Evolutionary conservation across 2,329 filamentous ascomycete genomes (phyloP).

Genomic region (Xylariaceae sp.): DNA sequence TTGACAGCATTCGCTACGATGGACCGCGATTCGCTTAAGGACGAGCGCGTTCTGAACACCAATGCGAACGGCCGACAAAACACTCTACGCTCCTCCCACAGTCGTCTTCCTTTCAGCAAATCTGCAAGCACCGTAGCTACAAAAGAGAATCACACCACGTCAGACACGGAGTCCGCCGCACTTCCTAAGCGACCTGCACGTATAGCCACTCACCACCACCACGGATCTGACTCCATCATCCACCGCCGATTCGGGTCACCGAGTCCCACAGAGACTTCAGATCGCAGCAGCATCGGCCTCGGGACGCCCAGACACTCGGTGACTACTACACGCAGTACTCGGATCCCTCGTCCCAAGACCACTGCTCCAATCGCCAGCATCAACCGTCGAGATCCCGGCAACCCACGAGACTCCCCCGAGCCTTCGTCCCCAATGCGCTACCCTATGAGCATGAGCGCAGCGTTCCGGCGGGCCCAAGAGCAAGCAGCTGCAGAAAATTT

Average conservation of each 20-base stretch:
- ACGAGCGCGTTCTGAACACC: slow-evolving; percentile 18
- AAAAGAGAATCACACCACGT: slow-evolving; percentile 22
- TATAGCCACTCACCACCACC: slow-evolving; percentile 5
- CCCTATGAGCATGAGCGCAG: slow-evolving; percentile 25
- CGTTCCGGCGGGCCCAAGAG: slow-evolving; percentile 25
- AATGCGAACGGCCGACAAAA: slow-evolving; percentile 24
- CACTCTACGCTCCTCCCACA: slow-evolving; percentile 19
- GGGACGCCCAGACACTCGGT: slow-evolving; percentile 13
- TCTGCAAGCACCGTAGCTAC: slow-evolving; percentile 14
- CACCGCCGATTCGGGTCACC: slow-evolving; percentile 5
- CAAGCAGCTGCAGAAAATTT: slow-evolving; percentile 21
- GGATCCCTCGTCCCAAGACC: slow-evolving; percentile 25
- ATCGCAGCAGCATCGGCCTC: slow-evolving; percentile 13
- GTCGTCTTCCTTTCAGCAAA: slow-evolving; percentile 13
- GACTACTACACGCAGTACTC: slow-evolving; percentile 21
- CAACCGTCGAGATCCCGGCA: slow-evolving; percentile 2
- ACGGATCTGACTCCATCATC: slow-evolving; percentile 11
- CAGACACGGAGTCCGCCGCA: slow-evolving; percentile 18
- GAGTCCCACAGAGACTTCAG: slow-evolving; percentile 6
- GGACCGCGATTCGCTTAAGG: slow-evolving; percentile 21
- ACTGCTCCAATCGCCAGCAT: slow-evolving; percentile 4
- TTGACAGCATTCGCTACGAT: slow-evolving; percentile 5
- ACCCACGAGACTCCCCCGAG: slow-evolving; percentile 5
- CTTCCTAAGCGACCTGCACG: slow-evolving; percentile 7
- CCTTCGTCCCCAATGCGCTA: slow-evolving; percentile 25